phyloP scores from a whole-genome alignment of 2,329 filamentous ascomycete genomes.

The Gyromitra esculenta region DNA sequence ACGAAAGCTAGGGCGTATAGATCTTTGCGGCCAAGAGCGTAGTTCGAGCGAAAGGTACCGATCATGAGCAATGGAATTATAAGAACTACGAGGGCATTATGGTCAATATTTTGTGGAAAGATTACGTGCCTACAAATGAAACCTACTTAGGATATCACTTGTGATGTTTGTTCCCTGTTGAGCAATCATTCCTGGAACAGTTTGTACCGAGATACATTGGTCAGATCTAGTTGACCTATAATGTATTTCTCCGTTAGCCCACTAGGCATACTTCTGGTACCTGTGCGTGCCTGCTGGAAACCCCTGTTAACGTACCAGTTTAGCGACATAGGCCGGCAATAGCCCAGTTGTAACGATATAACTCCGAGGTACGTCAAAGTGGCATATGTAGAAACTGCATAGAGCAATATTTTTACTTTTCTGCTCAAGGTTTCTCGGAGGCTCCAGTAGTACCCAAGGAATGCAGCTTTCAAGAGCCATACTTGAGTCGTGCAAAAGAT shows the following conservation, averaged over 20 bases:
- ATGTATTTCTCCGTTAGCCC: not conserved
- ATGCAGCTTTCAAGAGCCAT: conserved; percentile 49
- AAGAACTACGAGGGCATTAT: conserved; percentile 28
- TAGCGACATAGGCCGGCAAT: conserved; percentile 37
- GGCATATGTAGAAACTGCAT: conserved; percentile 35
- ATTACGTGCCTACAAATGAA: not conserved
- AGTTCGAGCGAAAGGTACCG: conserved; percentile 35
- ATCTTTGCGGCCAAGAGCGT: conserved; percentile 36
- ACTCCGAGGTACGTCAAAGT: conserved; percentile 39
- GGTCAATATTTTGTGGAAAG: not conserved
- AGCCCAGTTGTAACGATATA: conserved; percentile 28
- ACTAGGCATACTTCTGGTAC: not conserved
- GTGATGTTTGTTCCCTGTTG: conserved; percentile 48
- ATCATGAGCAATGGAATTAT: conserved; percentile 47
- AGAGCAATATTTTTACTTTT: conserved; percentile 32
- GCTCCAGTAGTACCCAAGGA: conserved; percentile 50
- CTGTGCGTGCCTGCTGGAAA: not conserved
- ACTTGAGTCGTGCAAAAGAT: conserved; percentile 46
- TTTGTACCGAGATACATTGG: conserved; percentile 43
- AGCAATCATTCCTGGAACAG: conserved; percentile 40
- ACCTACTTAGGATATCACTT: conserved; percentile 47
- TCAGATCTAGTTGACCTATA: conserved; percentile 25
- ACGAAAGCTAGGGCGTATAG: conserved; percentile 40
- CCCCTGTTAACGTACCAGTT: conserved; percentile 39
- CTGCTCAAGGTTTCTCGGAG: conserved; percentile 25